Evolutionary conservation across 2,329 filamentous ascomycete genomes (phyloP).

Genomic region (Oidium heveae): DNA sequence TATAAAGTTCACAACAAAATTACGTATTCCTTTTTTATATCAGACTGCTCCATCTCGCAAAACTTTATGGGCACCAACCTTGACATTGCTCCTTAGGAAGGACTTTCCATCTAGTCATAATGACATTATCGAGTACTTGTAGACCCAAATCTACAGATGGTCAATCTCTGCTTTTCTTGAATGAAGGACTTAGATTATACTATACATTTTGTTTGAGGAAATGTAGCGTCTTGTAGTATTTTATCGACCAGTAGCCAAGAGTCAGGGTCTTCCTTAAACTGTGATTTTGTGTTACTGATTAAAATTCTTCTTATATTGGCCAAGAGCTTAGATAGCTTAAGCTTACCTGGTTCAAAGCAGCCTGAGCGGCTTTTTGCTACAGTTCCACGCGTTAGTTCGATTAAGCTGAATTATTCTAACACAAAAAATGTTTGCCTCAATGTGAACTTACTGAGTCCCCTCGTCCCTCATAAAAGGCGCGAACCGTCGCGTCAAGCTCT

Average conservation of each 20-base stretch:
- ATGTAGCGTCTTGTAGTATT: constrained; percentile 78
- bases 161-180: constrained; percentile 3
- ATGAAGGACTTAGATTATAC: constrained; percentile 6
- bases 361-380: constrained; percentile 90
- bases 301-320: not conserved
- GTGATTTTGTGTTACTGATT: constrained; percentile 1
- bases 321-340: not conserved
- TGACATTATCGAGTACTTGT: constrained; percentile 93
- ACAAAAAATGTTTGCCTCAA: not conserved
- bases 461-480: constrained; percentile 89
- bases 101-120: constrained; percentile 97
- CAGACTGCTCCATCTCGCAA: constrained; percentile 3
- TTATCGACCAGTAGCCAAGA: constrained; percentile 94
- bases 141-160: constrained; percentile 51
- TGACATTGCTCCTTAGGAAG: constrained; percentile 87
- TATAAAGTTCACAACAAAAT: constrained; percentile 97
- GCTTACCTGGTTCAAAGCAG: constrained; percentile 67
- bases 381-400: constrained; percentile 17
- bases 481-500: constrained; percentile 91
- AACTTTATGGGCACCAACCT: constrained; percentile 25
- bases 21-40: constrained; percentile 54
- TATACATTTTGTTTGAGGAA: constrained; percentile 90
- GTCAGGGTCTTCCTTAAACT: constrained; percentile 99
- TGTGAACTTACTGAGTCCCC: constrained; percentile 53
- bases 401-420: not conserved